Base-by-base conservation (phyloP, 106 monocot genomes). In the Dendrobium chrysotoxum region DNA sequence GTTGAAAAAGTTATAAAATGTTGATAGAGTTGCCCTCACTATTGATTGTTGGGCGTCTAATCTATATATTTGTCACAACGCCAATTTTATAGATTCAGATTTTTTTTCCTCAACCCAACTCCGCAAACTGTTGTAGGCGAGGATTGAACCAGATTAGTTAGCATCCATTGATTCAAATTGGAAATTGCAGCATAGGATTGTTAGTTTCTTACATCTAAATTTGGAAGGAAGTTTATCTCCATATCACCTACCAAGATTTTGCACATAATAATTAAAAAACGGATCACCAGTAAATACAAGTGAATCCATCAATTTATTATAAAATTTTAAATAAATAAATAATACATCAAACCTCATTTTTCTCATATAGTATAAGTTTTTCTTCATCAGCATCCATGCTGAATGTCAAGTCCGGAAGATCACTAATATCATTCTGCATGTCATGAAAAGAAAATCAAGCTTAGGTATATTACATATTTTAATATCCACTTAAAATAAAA, bases 351-450 rank as follows among this genome's bases (percentile, higher is more conserved):
- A 88, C 92, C 90, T 93, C 86, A 58, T 84, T 86, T 86, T 86
- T 93, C 77, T 88, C 93, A 83, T 93, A 93, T 40, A 91, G 85
- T 40, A 93, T 93, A 68, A 85, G 91, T 57, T 93, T 93, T 78
- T 93, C 93, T 61, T 93, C 93, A 84, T 93, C 93, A 68, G 93
- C 91, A 83, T 93, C 93, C 87, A 93, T 93, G 80, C 93, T 93
- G 65, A 93, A 93, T 75, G 93, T 93, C 80, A 93, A 78, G 65
- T 89, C 93, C 55, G 89, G 87, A 57, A 89, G 79, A 21, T 91
- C 86, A 76, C 83, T 93, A 5, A 93, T 86, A 85, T 93, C 89
- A 85, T 93, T 93, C 93, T 93, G 91, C 50, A 50, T 11, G 82
- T 79, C 26, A 85, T 81, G 76, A 35, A 28, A 31, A 38, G 3